These are phyloP conservation scores for Verticillium alfalfae DNA, from an alignment of 2,329 filamentous ascomycete genomes.

Conservation along the genomic window DNA sequence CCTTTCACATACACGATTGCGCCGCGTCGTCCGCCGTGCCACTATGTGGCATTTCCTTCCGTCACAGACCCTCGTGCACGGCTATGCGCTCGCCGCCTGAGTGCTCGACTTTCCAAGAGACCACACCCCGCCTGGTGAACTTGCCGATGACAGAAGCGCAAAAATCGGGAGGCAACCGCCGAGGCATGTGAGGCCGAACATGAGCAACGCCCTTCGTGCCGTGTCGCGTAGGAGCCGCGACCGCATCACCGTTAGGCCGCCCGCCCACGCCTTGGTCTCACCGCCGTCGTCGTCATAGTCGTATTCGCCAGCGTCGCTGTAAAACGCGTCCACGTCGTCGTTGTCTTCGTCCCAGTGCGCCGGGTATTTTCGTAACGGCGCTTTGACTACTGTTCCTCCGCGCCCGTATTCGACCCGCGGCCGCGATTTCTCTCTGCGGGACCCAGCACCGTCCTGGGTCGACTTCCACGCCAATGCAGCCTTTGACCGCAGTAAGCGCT, in stretches of 20 bases:
- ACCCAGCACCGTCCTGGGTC: background rate
- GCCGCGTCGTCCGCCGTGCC: background rate
- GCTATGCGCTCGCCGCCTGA: background rate
- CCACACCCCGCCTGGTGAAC: background rate
- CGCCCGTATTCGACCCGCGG: background rate
- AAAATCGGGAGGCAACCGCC: slow-evolving; percentile 10
- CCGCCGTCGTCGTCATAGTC: slow-evolving; percentile 4
- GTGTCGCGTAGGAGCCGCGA: slow-evolving; percentile 13
- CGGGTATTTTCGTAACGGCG: slow-evolving; percentile 3
- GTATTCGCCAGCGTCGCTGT: slow-evolving; percentile 6
- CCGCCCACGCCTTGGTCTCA: slow-evolving; percentile 3
- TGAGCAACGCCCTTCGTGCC: slow-evolving; percentile 20
- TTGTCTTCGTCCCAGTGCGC: slow-evolving; percentile 11
- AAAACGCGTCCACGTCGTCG: slow-evolving; percentile 4
- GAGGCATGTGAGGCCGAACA: slow-evolving; percentile 23
- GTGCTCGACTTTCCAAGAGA: background rate
- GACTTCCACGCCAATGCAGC: slow-evolving; percentile 34
- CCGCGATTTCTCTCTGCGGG: background rate
- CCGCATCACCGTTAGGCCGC: slow-evolving; percentile 5
- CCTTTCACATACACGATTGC: background rate
- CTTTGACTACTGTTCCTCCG: background rate
- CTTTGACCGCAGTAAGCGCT: slow-evolving; percentile 34
- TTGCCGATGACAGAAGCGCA: background rate
- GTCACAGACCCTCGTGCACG: background rate
- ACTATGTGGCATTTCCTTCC: background rate